Base-by-base conservation (phyloP, 352 stramenopile genomes). In the Discostella stelligera region DNA sequence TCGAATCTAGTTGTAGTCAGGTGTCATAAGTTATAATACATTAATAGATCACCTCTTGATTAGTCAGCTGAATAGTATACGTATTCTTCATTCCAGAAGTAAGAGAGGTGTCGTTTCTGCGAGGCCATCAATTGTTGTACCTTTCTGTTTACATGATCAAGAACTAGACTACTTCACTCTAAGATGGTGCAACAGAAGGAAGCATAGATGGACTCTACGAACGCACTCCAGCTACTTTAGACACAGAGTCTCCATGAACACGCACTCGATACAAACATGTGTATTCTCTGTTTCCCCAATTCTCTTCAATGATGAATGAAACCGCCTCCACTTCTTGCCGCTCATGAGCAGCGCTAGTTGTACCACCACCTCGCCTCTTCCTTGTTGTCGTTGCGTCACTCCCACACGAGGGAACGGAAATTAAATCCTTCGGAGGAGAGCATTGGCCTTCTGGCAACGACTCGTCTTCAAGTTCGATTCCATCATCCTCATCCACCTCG, bases 261-360 rank as follows among this genome's bases (percentile, higher is more conserved):
- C 84, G 84, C 16, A 93, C 60, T 66, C 88, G 82, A 79, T 94
- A 94, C 0, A 94, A 69, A 72, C 88, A 94, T 16, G 89, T 93
- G 67, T 86, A 93, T 30, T 92, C 86, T 14, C 53, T 10, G 71
- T 89, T 91, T 30, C 89, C 89, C 78, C 84, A 91, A 68, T 93
- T 94, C n/a, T 88, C 84, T n/a, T 89, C 23, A 39, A 94, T 73
- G 52, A 90, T 77, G 20, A 94, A 71, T n/a, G 74, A 86, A 37
- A 94, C 78, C 5, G 79, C 70, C 20, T 52, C 46, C 27, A 89
- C 66, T 49, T 80, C 8, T 48, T 83, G 54, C 2, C 68, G 39
- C 50, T 54, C 37, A 21, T 66, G 14, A 16, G 13, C 27, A 63
- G 49, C n/a, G 5, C 49, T 23, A 8, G 13, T 23, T 13, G 14